Base-by-base conservation (phyloP, 2,329 filamentous ascomycete genomes). In the Ophiostoma himal-ulmi region DNA sequence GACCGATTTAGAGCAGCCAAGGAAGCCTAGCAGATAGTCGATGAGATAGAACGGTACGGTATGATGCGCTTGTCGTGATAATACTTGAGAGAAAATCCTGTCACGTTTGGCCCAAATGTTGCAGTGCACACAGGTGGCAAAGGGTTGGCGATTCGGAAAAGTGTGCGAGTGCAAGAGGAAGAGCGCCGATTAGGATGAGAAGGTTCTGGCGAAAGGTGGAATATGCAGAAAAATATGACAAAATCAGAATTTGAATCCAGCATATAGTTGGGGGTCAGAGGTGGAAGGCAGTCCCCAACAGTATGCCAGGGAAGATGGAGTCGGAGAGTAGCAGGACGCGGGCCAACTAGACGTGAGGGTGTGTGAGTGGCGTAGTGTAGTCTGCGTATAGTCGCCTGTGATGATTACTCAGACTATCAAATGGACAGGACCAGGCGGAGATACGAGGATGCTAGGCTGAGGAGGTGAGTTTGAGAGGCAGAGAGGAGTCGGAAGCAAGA, bases 61-160 rank as follows among this genome's bases (percentile, higher is more conserved):
- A 62, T 34, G 52, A 39, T 37, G 52, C 52, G 67, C 30, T 22
- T 39, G n/a, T 69, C 26, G 57, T 52, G 54, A 69, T 57, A 41
- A 69, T 11, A 39, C 37, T 41, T 30, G 30, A 30, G 30, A 30
- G 30, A 39, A 39, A 11, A 39, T 10, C 37, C 37, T 10, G 37
- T 13, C 37, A 39, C 39, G 68, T 52, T 36, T 30, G 48, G 68
- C 22, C 44, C 44, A 17, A 20, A 48, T 48, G 44, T 17, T 48
- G 30, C 30, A 54, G n/a, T 54, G n/a, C n/a, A 54, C 52, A 22
- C 52, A 22, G 52, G 2, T 54, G n/a, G n/a, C 6, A 17, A 54
- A 26, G 20, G 52, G 52, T 20, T 20, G 44, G 17, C 44, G 2
- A 52, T n/a, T 52, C 17, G 44, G 17, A n/a, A 20, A 52, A 20